Base-by-base conservation (phyloP, 2,329 filamentous ascomycete species). In the Nothopassalora personata region DNA sequence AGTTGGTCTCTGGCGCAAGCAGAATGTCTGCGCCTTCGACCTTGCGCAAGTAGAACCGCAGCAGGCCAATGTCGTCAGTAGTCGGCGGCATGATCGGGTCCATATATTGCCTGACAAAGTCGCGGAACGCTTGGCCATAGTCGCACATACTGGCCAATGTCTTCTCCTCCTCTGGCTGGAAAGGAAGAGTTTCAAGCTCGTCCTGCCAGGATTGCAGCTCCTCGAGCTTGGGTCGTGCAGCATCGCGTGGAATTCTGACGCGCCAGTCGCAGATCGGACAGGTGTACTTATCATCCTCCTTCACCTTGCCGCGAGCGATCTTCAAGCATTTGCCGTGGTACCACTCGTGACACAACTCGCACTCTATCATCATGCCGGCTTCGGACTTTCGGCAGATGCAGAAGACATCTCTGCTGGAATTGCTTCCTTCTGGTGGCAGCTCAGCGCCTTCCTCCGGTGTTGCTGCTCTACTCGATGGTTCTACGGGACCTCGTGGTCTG, bases 281-380 rank as follows among this genome's bases (percentile, higher is more conserved):
- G 1, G 93, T 97, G 72, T 97, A 99, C 73, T 96, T 96, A 71
- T 97, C 94, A 63, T 96, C 93, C 71, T 97, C 94, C 76, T 97
- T 97, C 68, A 99, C 90, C 72, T 97, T 99, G 54, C 94, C 94
- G 53, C 94, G 86, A 2, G 94, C 94, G 70, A 99, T 97, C 78
- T 99, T 99, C 39, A 99, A 81, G 69, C 94, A 99, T 74, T 97
- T 97, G 60, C 94, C 93, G 70, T 99, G 94, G 71, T 99, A 99
- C 94, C 94, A 99, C 78, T 99, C 94, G 70, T 97, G 93, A 75
- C 94, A 99, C 43, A 97, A 81, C 73, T 97, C 94, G 73, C 94
- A 99, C 75, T 99, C 94, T 68, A 99, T 97, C 94, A 99, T 99
- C 88, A 97, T 95, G 54, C 94, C 94, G 39, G 93, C 91, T 75